Conservation (phyloP, 2,329 filamentous ascomycete species). For the Paraphoma chrysanthemicola region DNA sequence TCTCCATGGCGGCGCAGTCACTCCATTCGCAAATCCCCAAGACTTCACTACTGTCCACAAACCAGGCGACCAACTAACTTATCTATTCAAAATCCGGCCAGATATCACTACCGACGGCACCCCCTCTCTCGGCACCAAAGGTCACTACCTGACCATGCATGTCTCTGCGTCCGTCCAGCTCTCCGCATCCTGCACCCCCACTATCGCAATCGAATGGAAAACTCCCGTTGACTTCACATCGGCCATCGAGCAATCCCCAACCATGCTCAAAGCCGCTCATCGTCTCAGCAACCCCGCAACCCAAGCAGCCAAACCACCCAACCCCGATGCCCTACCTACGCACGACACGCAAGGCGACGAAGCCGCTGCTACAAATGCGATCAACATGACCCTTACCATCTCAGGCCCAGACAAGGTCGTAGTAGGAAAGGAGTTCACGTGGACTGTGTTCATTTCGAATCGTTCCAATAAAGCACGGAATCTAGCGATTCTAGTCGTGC, state of each 20-base stretch:
- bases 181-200: constrained; percentile 50
- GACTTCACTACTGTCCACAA: constrained; percentile 67
- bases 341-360: constrained; percentile 31
- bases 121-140: constrained; percentile 52
- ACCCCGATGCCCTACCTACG: constrained; percentile 37
- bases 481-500: constrained; percentile 72
- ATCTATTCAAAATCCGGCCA: constrained; percentile 70
- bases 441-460: constrained; percentile 80
- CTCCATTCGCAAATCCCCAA: constrained; percentile 55
- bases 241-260: constrained; percentile 48
- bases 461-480: constrained; percentile 68
- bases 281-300: constrained; percentile 34
- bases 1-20: constrained; percentile 65
- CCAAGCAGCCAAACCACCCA: constrained; percentile 23
- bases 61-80: constrained; percentile 76
- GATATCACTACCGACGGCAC: constrained; percentile 53
- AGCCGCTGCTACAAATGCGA: constrained; percentile 52
- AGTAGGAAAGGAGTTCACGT: constrained; percentile 72
- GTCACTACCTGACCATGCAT: constrained; percentile 60
- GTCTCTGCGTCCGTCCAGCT: constrained; percentile 67
- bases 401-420: constrained; percentile 66
- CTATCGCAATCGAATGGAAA: constrained; percentile 70
- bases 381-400: constrained; percentile 79
- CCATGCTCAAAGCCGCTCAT: constrained; percentile 40
- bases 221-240: constrained; percentile 72